Evolutionary conservation across 2,329 filamentous ascomycete genomes (phyloP), one percentile per base, ranked within the genome.

Genomic region (Monosporascus sp.): DNA sequence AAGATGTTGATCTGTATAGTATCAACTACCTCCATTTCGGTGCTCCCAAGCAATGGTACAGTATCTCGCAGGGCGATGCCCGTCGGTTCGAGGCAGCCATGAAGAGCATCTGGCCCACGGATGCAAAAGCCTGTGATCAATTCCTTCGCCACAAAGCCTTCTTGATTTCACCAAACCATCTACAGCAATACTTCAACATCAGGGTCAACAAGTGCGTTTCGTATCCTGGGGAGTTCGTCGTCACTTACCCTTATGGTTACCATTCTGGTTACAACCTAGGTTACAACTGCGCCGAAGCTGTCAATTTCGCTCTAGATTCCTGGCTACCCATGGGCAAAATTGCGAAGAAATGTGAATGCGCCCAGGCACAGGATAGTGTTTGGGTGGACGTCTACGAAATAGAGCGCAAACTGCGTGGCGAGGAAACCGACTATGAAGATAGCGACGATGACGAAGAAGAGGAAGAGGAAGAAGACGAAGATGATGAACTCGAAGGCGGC

Each of bases 21-120:
- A 99, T 99, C 79, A 99, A 99, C 74, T 99, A 97, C 70, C 91
- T 99, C 55, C 94, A 99, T 67, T 99, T 99, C 69, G 94, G 94
- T 52, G 94, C 94, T 1, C 94, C 94, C 0, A 99, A 99, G 73
- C 94, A 99, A 70, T 99, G 94, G 94, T 99, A 99, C 74, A 97
- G 92, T 71, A 97, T 99, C 60, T 96, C 93, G 1, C 95, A 97
- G 70, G 89, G 89, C 60, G 94, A 99, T 68, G 91, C 93, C 16
- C 85, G 91, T 49, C 87, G 88, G 17, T 99, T 99, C 63, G 94
- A 99, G 71, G 84, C 86, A 38, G 93, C 91, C 43, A 99, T 99
- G 94, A 93, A 88, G 73, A 91, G 80, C 66, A 89, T 96, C 54
- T 99, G 93, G 92, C 91, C 92, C 0, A 87, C 87, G 6, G 94